Percentiles rank a stretch among this genome's conserved stretches.
Conservation (phyloP, 2,329 filamentous ascomycete species). For the Penicillium sp. region DNA sequence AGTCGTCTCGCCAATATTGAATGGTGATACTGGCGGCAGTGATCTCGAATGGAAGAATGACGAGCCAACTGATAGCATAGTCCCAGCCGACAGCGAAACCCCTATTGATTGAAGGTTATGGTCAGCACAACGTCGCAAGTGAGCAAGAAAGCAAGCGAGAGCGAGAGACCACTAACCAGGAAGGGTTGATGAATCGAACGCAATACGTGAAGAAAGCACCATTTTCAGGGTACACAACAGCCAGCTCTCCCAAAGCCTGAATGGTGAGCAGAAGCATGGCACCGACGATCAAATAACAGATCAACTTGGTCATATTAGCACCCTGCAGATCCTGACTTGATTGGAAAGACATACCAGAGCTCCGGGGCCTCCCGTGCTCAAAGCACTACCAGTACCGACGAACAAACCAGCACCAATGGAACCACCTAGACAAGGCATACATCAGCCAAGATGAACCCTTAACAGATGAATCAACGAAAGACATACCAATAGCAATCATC, state of each 20-base stretch:
- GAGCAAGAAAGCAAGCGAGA: background rate
- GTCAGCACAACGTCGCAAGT: background rate
- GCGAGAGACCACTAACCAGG: slow-evolving; percentile 42
- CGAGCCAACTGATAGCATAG: slow-evolving; percentile 82
- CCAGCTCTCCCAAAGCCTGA: slow-evolving; percentile 62
- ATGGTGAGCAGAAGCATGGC: slow-evolving; percentile 60
- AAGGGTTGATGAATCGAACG: slow-evolving; percentile 62
- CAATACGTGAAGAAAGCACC: slow-evolving; percentile 66
- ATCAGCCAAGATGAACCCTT: background rate
- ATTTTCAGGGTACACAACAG: slow-evolving; percentile 63
- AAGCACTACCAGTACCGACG: slow-evolving; percentile 41
- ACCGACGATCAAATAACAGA: slow-evolving; percentile 57
- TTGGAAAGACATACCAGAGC: slow-evolving; percentile 24
- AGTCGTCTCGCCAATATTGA: slow-evolving; percentile 52
- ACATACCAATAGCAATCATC: slow-evolving; percentile 43
- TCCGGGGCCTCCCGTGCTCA: slow-evolving; percentile 40
- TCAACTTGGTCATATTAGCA: slow-evolving; percentile 16
- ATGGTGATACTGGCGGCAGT: slow-evolving; percentile 58
- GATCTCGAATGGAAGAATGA: slow-evolving; percentile 78
- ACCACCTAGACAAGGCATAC: slow-evolving; percentile 24
- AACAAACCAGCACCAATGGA: slow-evolving; percentile 47
- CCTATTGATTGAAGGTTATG: slow-evolving; percentile 24
- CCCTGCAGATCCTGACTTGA: background rate
- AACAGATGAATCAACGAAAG: background rate
- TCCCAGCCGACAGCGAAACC: slow-evolving; percentile 51